phyloP scores from a whole-genome alignment of 805 yeast species.

The Nakazawaea anatomiae region DNA sequence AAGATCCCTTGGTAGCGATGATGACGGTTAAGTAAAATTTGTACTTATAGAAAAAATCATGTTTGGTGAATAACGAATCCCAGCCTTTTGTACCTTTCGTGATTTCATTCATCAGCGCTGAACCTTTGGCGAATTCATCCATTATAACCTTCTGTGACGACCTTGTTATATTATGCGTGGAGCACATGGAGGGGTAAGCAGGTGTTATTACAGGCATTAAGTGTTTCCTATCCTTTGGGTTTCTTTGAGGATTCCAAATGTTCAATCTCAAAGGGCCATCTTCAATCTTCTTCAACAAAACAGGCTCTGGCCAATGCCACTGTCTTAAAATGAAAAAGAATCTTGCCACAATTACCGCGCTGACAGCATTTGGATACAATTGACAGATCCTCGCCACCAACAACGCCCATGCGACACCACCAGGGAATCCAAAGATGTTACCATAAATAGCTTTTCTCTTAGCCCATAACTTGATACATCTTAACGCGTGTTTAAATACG shows the following conservation, averaged over 20 bases:
- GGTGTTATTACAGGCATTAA: slow-evolving; percentile 98
- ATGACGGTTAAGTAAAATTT: slow-evolving; percentile 82
- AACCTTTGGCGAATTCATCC: slow-evolving; percentile 75
- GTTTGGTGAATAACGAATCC: slow-evolving; percentile 72
- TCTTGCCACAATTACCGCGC: slow-evolving; percentile 84
- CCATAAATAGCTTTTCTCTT: slow-evolving; percentile 91
- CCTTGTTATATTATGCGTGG: slow-evolving; percentile 89
- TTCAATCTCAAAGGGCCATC: slow-evolving; percentile 96
- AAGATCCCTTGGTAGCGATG: slow-evolving; percentile 65
- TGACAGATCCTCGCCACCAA: slow-evolving; percentile 97
- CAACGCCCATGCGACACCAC: slow-evolving; percentile 99
- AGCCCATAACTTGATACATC: slow-evolving; percentile 97
- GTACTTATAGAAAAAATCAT: slow-evolving; percentile 76
- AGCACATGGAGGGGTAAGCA: slow-evolving; percentile 98
- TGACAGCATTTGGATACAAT: slow-evolving; percentile 90
- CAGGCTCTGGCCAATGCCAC: slow-evolving; percentile 99
- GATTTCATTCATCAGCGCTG: slow-evolving; percentile 64
- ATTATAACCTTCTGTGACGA: slow-evolving; percentile 83
- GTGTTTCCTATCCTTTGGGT: slow-evolving; percentile 85
- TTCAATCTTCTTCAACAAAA: slow-evolving; percentile 83
- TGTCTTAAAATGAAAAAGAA: slow-evolving; percentile 80
- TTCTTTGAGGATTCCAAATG: slow-evolving; percentile 93
- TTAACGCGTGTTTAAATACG: slow-evolving; percentile 84
- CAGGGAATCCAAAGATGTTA: slow-evolving; percentile 95
- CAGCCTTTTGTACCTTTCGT: slow-evolving; percentile 58